phyloP scores from a whole-genome alignment of 441 rosid genomes.

The Kokia cookei region DNA sequence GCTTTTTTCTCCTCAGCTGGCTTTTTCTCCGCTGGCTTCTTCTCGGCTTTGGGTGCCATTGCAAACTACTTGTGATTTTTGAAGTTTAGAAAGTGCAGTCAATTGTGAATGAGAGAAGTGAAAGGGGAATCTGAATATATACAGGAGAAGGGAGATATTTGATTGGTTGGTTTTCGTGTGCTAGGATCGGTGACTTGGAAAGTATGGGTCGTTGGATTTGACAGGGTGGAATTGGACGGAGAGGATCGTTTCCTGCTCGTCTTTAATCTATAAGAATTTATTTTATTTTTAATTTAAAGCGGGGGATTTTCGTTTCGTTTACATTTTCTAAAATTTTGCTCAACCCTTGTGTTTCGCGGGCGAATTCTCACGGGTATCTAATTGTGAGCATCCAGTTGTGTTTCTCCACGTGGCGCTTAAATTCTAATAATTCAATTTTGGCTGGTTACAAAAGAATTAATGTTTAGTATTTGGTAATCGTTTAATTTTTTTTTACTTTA shows the following conservation, averaged over 20 bases:
- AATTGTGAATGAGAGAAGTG: too few species aligned
- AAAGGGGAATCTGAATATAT: not conserved
- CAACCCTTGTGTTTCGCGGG: not conserved
- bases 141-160: not conserved
- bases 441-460: too few species aligned
- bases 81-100: not conserved
- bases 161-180: not conserved
- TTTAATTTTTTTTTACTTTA: too few species aligned
- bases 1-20: slow-evolving; percentile 9
- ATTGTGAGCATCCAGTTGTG: not conserved
- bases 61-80: not conserved
- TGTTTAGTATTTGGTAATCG: too few species aligned
- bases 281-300: not conserved
- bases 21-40: slow-evolving; percentile 9
- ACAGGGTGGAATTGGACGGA: not conserved
- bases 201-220: not conserved
- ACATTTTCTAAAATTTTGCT: not conserved
- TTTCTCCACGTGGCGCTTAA: not conserved
- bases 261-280: not conserved
- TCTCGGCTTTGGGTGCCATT: slow-evolving; percentile 16
- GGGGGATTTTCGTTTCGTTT: not conserved
- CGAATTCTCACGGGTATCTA: not conserved
- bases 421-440: too few species aligned
- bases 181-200: slow-evolving; percentile 5
- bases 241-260: not conserved